Percentiles rank a stretch among this genome's conserved stretches.
phyloP scores from a whole-genome alignment of 768 basidiomycete species.

The Lactarius vividus region DNA sequence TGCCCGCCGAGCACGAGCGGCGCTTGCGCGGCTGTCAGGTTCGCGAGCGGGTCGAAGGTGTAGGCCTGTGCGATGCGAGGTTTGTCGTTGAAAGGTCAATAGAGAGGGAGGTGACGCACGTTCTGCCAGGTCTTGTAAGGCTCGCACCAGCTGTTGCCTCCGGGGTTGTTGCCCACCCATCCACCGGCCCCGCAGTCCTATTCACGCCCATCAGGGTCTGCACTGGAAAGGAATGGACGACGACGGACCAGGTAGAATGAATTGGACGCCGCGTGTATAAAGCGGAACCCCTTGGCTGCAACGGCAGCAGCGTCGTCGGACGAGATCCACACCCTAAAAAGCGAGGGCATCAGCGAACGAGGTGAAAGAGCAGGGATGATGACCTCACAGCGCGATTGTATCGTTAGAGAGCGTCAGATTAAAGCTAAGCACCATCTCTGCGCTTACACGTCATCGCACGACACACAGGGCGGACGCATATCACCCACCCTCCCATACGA shows the following conservation, averaged over 20 bases:
- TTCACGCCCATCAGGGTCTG: background rate
- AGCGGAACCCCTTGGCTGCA: slow-evolving; percentile 53
- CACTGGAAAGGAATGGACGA: background rate
- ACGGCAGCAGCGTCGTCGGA: slow-evolving; percentile 58
- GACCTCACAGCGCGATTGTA: slow-evolving; percentile 15
- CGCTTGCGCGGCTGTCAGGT: slow-evolving; percentile 46
- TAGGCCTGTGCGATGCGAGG: slow-evolving; percentile 40
- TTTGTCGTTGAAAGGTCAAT: background rate
- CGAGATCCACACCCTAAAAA: slow-evolving; percentile 68
- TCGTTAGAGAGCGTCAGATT: slow-evolving; percentile 11
- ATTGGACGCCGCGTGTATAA: slow-evolving; percentile 70
- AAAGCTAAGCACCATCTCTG: background rate
- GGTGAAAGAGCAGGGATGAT: background rate
- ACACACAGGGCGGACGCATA: background rate
- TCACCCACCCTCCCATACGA: slow-evolving; percentile 73
- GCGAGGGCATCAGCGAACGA: background rate
- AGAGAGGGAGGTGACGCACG: slow-evolving; percentile 35
- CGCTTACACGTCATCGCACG: background rate
- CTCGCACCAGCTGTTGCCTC: slow-evolving; percentile 67
- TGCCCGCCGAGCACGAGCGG: slow-evolving; percentile 69
- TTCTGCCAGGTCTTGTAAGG: slow-evolving; percentile 81
- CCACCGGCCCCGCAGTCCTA: slow-evolving; percentile 70
- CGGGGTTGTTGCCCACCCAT: slow-evolving; percentile 54
- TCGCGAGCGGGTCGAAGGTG: slow-evolving; percentile 67
- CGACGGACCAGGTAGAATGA: slow-evolving; percentile 67